A percentile compares a stretch with the other conserved stretches of the same genome.
Evolutionary conservation across 2,329 filamentous ascomycete genomes (phyloP).

Genomic region (Fusarium sp.): DNA sequence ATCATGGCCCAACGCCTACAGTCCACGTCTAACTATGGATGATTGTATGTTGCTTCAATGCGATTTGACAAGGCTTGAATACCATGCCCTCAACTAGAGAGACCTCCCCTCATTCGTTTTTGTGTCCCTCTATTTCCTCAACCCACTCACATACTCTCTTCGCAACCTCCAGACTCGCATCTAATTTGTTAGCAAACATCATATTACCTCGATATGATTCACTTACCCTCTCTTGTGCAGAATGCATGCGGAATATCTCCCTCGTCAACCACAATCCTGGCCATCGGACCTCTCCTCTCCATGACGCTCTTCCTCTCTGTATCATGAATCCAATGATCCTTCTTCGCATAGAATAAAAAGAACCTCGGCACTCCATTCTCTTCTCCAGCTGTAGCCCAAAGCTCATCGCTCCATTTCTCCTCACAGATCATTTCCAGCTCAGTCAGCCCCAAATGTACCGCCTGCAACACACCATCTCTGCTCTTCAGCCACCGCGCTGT

Average conservation of each 20-base stretch:
- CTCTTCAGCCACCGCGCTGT: slow-evolving; percentile 68
- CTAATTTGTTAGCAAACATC: slow-evolving; percentile 21
- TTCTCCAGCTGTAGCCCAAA: slow-evolving; percentile 62
- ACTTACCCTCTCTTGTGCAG: slow-evolving; percentile 59
- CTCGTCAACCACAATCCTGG: slow-evolving; percentile 66
- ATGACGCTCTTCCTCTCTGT: slow-evolving; percentile 69
- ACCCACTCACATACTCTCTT: slow-evolving; percentile 33
- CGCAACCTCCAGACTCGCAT: slow-evolving; percentile 37
- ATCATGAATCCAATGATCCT: slow-evolving; percentile 73
- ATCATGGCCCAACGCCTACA: slow-evolving; percentile 1
- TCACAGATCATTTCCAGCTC: slow-evolving; percentile 71
- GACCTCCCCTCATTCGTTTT: not conserved
- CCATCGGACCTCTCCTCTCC: slow-evolving; percentile 56
- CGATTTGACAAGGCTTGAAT: not conserved
- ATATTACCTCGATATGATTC: not conserved
- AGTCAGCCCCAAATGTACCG: slow-evolving; percentile 68
- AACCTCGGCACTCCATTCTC: slow-evolving; percentile 59
- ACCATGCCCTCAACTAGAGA: not conserved
- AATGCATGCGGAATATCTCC: slow-evolving; percentile 70
- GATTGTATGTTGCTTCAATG: not conserved
- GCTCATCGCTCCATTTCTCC: slow-evolving; percentile 69
- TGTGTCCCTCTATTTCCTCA: slow-evolving; percentile 28
- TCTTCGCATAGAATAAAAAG: slow-evolving; percentile 69
- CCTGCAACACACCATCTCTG: slow-evolving; percentile 69
- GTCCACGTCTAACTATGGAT: slow-evolving; percentile 13